Evolutionary conservation across 306 rosid genomes (phyloP).

Genomic region (Gynostemma pentaphyllum): DNA sequence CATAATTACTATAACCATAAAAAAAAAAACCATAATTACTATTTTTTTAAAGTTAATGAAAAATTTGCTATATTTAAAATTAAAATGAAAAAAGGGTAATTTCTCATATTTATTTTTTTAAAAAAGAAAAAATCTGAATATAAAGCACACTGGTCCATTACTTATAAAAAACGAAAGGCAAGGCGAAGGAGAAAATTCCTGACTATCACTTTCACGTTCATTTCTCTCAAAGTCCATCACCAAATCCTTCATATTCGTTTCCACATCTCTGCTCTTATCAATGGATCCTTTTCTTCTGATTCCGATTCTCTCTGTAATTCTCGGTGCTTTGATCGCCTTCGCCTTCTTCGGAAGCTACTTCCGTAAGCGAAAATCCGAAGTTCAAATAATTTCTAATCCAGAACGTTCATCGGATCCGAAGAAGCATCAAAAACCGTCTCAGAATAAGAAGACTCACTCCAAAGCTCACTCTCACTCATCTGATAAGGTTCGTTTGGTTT

Average conservation of each 20-base stretch:
- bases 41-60: too few species aligned
- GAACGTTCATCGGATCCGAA: conserved; percentile 39
- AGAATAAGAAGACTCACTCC: conserved; percentile 49
- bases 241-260: not conserved
- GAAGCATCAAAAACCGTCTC: conserved; percentile 33
- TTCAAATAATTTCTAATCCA: conserved; percentile 56
- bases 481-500: conserved; percentile 41
- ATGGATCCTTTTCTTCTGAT: conserved; percentile 65
- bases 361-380: conserved; percentile 57
- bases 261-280: not conserved
- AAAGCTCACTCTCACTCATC: conserved; percentile 54
- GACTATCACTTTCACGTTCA: not conserved
- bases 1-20: too few species aligned
- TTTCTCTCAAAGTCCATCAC: not conserved
- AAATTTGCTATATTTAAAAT: too few species aligned
- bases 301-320: conserved; percentile 36
- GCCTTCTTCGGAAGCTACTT: conserved; percentile 58
- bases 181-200: not conserved
- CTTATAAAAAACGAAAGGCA: too few species aligned
- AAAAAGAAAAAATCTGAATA: too few species aligned
- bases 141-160: too few species aligned
- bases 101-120: too few species aligned
- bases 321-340: conserved; percentile 56
- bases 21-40: too few species aligned
- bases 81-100: too few species aligned